phyloP scores from a whole-genome alignment of 75 land plant genomes.

The Sequoiadendron giganteum region DNA sequence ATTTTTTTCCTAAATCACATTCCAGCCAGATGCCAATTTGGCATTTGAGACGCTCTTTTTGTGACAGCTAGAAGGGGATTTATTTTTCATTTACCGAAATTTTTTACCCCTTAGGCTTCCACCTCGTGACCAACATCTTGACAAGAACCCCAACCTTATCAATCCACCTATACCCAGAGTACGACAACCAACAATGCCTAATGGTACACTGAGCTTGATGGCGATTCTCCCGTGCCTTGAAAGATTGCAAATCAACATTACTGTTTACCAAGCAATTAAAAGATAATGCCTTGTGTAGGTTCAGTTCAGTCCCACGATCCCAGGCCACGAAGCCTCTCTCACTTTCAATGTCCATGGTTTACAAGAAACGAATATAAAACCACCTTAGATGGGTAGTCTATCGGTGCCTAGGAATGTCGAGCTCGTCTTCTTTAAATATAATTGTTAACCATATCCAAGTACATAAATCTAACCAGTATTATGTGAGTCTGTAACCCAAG shows the following conservation, averaged over 20 bases:
- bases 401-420: not conserved
- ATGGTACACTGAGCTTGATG: not conserved
- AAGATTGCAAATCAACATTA: not conserved
- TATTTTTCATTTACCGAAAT: not conserved
- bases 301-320: not conserved
- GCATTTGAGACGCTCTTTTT: too few relatives aligned
- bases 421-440: not conserved
- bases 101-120: not conserved
- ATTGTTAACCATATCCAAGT: not conserved
- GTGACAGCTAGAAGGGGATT: not conserved
- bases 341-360: not conserved
- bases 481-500: not conserved
- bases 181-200: not conserved
- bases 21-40: too few relatives aligned
- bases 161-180: not conserved
- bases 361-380: not conserved
- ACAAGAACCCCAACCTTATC: not conserved
- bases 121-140: not conserved
- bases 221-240: not conserved
- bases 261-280: not conserved
- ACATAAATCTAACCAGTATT: not conserved
- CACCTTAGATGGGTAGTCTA: not conserved
- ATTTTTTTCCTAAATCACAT: too few relatives aligned
- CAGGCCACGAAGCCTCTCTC: not conserved
- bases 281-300: not conserved